phyloP scores from a whole-genome alignment of 1,139 yeast species.

The Kazachstania sp. region DNA sequence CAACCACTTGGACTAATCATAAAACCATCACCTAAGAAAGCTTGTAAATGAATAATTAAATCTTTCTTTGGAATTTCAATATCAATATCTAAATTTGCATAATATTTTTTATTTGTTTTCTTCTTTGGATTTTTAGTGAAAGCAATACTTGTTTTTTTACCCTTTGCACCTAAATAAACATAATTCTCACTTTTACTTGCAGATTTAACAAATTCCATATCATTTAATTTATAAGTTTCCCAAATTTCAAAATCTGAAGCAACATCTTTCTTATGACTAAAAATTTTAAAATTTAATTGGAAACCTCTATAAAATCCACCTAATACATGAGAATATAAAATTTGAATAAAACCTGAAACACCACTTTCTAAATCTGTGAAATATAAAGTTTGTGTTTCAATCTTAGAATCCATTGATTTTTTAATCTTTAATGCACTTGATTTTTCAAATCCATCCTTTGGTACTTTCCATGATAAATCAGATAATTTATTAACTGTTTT shows the following conservation, averaged over 20 bases:
- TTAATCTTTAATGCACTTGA: constrained; percentile 8
- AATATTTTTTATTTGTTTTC: constrained; percentile 4
- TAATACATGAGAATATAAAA: constrained; percentile 73
- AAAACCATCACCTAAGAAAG: constrained; percentile 37
- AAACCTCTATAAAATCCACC: constrained; percentile 72
- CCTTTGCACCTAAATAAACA: constrained; percentile 25
- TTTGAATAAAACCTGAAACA: constrained; percentile 69
- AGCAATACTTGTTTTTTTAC: constrained; percentile 54
- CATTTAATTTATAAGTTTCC: constrained; percentile 23
- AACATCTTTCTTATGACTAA: constrained; percentile 29
- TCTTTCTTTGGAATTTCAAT: constrained; percentile 34
- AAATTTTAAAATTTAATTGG: constrained; percentile 72
- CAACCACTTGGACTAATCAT: constrained; percentile 71
- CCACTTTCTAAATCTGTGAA: constrained; percentile 51
- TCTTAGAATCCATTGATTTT: constrained; percentile 44
- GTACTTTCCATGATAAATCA: constrained; percentile 5
- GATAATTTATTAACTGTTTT: constrained; percentile 2
- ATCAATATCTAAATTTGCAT: constrained; percentile 13
- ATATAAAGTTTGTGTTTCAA: constrained; percentile 82
- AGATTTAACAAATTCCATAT: constrained; percentile 6
- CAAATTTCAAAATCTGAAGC: constrained; percentile 32
- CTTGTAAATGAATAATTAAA: constrained; percentile 17
- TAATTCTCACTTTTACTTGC: constrained; percentile 9
- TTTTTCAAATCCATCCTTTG: constrained; percentile 2
- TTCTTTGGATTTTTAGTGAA: constrained; percentile 34